phyloP scores from a whole-genome alignment of 2,329 filamentous ascomycete genomes.

The Zasmidium citrigriseum region DNA sequence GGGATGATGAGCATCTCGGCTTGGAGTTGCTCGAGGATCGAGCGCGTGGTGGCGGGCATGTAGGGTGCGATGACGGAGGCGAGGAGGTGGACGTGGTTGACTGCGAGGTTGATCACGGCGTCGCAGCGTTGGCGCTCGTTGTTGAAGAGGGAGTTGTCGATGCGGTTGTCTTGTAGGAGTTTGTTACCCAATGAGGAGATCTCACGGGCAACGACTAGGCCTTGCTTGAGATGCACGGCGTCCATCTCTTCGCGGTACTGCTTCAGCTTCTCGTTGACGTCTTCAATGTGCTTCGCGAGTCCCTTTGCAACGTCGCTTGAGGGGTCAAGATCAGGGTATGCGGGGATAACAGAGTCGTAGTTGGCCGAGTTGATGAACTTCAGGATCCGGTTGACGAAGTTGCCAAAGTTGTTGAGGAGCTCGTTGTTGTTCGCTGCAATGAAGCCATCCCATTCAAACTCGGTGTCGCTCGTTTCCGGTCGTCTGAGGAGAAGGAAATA shows the following conservation, averaged over 20 bases:
- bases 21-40: constrained; percentile 75
- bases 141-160: constrained; percentile 63
- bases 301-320: constrained; percentile 31
- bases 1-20: constrained; percentile 43
- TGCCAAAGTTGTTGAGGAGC: constrained; percentile 72
- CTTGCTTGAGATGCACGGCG: constrained; percentile 68
- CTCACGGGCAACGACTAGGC: constrained; percentile 65
- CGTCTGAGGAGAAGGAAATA: constrained; percentile 86
- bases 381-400: constrained; percentile 59
- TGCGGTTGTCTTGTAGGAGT: constrained; percentile 59
- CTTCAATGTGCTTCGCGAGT: constrained; percentile 50
- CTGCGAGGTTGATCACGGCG: constrained; percentile 71
- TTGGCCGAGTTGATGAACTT: constrained; percentile 71
- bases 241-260: constrained; percentile 70
- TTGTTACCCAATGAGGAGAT: constrained; percentile 65
- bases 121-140: constrained; percentile 61
- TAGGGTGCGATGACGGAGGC: constrained; percentile 79
- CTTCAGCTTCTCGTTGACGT: constrained; percentile 66
- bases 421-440: constrained; percentile 86
- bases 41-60: constrained; percentile 75
- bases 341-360: constrained; percentile 68
- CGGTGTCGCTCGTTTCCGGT: constrained; percentile 81
- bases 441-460: constrained; percentile 88
- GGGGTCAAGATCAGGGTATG: constrained; percentile 49
- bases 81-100: constrained; percentile 82